phyloP scores from a whole-genome alignment of 345 rosid species.

The Hibiscus trionum region DNA sequence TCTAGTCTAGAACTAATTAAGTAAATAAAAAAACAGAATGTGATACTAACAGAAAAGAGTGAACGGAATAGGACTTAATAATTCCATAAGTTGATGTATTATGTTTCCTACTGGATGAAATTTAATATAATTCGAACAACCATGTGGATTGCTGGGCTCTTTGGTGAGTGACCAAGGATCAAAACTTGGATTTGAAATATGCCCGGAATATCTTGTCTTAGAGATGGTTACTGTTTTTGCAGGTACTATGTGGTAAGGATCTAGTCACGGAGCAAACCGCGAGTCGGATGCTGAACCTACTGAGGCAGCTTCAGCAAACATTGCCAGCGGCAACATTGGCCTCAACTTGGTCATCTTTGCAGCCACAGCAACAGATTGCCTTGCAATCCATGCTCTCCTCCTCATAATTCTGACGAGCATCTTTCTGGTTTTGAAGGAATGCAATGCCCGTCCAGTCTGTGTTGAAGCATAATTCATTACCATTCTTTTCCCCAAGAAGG shows the following conservation, averaged over 20 bases:
- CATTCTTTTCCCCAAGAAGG: slow-evolving; percentile 36
- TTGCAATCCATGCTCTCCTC: slow-evolving; percentile 89
- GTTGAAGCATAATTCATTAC: slow-evolving; percentile 28
- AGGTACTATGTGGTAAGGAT: slow-evolving; percentile 95
- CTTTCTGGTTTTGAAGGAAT: slow-evolving; percentile 12
- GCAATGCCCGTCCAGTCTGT: slow-evolving; percentile 19
- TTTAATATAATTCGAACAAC: too few relatives aligned
- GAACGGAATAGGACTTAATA: too few relatives aligned
- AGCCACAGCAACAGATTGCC: slow-evolving; percentile 91
- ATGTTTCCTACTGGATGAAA: too few relatives aligned
- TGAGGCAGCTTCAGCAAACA: slow-evolving; percentile 90
- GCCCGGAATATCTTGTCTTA: neutral
- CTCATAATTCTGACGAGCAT: slow-evolving; percentile 14
- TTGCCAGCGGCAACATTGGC: slow-evolving; percentile 88
- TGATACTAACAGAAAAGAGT: too few relatives aligned
- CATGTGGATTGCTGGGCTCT: too few relatives aligned
- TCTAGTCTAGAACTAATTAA: too few relatives aligned
- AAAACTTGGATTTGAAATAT: neutral
- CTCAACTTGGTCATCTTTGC: slow-evolving; percentile 80
- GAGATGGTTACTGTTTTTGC: neutral
- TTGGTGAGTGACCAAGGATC: neutral
- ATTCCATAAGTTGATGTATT: too few relatives aligned
- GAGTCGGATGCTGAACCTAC: slow-evolving; percentile 68
- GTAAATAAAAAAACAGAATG: too few relatives aligned
- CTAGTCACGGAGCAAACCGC: slow-evolving; percentile 81